Evolutionary conservation across 2,329 filamentous ascomycete genomes (phyloP).

Genomic region (Myotisia sp.): DNA sequence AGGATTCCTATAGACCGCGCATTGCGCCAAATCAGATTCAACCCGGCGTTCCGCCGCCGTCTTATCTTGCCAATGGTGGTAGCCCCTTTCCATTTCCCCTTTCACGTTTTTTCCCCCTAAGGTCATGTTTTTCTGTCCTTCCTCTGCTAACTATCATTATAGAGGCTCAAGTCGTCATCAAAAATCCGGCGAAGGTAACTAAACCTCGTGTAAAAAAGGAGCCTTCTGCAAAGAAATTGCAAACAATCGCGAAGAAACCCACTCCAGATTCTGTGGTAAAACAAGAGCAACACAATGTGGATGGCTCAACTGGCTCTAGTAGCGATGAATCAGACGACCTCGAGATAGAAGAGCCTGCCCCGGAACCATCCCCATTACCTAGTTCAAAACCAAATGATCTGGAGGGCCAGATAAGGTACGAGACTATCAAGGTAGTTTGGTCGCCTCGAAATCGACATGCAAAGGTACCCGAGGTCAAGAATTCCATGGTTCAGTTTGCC

Average conservation of each 20-base stretch:
- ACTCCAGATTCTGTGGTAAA: conserved; percentile 16
- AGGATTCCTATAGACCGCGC: no score
- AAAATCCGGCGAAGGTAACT: conserved; percentile 10
- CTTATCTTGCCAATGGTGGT: no score
- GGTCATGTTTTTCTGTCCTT: neutral
- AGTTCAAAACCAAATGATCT: conserved; percentile 38
- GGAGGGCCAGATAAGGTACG: conserved; percentile 41
- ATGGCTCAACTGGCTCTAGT: conserved; percentile 33
- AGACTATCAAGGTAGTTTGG: conserved; percentile 49
- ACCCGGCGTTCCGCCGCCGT: neutral
- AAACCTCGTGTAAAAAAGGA: conserved; percentile 10
- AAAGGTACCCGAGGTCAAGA: conserved; percentile 39
- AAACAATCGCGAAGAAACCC: conserved; percentile 13
- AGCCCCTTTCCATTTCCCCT: no score
- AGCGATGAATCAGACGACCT: conserved; percentile 40
- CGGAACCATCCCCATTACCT: conserved; percentile 43
- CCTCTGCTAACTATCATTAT: neutral
- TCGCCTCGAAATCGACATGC: conserved; percentile 38
- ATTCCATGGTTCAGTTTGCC: conserved; percentile 43
- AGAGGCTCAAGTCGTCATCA: conserved; percentile 1
- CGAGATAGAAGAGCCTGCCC: conserved; percentile 35
- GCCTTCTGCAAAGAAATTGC: conserved; percentile 4
- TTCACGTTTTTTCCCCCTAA: no score
- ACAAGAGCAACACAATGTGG: conserved; percentile 14
- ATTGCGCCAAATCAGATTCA: conserved; percentile 2